Evolutionary conservation across 306 rosid genomes (phyloP).

Genomic region (Cyamopsis tetragonoloba): DNA sequence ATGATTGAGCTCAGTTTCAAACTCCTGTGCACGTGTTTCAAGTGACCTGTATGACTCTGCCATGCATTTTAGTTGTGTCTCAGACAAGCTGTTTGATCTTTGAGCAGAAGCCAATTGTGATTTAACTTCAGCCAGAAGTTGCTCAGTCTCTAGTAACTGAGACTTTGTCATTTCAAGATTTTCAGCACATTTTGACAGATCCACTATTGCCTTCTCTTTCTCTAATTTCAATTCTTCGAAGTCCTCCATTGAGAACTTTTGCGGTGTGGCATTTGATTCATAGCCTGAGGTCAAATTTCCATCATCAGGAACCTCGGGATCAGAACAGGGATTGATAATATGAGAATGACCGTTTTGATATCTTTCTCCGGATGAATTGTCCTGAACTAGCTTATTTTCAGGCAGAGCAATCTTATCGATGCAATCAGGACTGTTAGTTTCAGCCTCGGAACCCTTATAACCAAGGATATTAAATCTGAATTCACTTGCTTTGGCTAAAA

Average conservation of each 20-base stretch:
- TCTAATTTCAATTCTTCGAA: constrained; percentile 66
- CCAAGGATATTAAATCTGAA: constrained; percentile 79
- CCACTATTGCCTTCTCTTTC: constrained; percentile 59
- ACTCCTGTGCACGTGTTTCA: constrained; percentile 70
- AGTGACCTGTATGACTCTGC: constrained; percentile 94
- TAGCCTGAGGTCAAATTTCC: constrained; percentile 63
- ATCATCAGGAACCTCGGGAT: constrained; percentile 86
- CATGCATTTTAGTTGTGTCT: constrained; percentile 98
- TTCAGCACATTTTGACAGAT: constrained; percentile 67
- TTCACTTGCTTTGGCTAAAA: constrained; percentile 68
- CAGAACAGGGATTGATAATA: constrained; percentile 55
- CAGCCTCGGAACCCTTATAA: constrained; percentile 64
- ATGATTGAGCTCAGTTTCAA: constrained; percentile 75
- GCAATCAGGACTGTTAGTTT: constrained; percentile 86
- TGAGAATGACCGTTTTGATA: constrained; percentile 61
- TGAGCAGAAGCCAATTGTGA: constrained; percentile 81
- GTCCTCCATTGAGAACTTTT: constrained; percentile 58
- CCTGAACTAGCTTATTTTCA: constrained; percentile 67
- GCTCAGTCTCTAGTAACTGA: constrained; percentile 80
- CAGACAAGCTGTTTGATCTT: constrained; percentile 77
- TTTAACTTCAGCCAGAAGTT: constrained; percentile 79
- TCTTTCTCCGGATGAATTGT: constrained; percentile 48
- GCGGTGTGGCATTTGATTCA: constrained; percentile 46
- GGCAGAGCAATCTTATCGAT: constrained; percentile 95
- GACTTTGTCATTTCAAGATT: constrained; percentile 67